Conservation (phyloP, 805 yeast species). For the Wickerhamomyces ciferrii region DNA sequence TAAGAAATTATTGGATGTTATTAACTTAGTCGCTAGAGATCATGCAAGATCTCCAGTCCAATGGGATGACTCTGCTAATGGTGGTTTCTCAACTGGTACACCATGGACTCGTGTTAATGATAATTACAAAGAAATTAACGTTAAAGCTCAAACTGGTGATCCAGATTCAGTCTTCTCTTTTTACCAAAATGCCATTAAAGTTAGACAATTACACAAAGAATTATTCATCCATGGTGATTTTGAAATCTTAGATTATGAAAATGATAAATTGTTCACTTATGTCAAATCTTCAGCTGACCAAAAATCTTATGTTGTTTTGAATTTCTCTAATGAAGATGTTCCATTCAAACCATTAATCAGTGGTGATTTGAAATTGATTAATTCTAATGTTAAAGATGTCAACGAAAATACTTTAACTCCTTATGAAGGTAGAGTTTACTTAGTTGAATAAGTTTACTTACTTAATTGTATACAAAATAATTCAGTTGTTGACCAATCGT, state of each 20-base stretch:
- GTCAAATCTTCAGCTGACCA: slow-evolving; percentile 30
- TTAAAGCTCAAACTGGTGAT: slow-evolving; percentile 37
- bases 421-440: slow-evolving; percentile 41
- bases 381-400: slow-evolving; percentile 25
- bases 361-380: slow-evolving; percentile 26
- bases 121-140: slow-evolving; percentile 44
- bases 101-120: slow-evolving; percentile 55
- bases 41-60: slow-evolving; percentile 54
- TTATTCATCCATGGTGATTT: slow-evolving; percentile 41
- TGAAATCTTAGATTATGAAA: slow-evolving; percentile 37
- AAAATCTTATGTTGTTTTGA: slow-evolving; percentile 34
- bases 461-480: not conserved
- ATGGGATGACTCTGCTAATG: slow-evolving; percentile 40
- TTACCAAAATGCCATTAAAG: slow-evolving; percentile 36
- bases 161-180: slow-evolving; percentile 40
- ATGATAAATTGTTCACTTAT: slow-evolving; percentile 36
- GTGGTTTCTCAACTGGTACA: slow-evolving; percentile 41
- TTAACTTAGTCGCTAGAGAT: slow-evolving; percentile 41
- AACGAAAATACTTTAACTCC: slow-evolving; percentile 28
- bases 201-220: slow-evolving; percentile 41
- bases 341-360: slow-evolving; percentile 25
- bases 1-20: slow-evolving; percentile 26
- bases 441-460: slow-evolving; percentile 4
- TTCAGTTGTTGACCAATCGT: too few species aligned
- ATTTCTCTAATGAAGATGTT: slow-evolving; percentile 31